Conservation (phyloP, 345 rosid genomes). For the Ceriops decandra region DNA sequence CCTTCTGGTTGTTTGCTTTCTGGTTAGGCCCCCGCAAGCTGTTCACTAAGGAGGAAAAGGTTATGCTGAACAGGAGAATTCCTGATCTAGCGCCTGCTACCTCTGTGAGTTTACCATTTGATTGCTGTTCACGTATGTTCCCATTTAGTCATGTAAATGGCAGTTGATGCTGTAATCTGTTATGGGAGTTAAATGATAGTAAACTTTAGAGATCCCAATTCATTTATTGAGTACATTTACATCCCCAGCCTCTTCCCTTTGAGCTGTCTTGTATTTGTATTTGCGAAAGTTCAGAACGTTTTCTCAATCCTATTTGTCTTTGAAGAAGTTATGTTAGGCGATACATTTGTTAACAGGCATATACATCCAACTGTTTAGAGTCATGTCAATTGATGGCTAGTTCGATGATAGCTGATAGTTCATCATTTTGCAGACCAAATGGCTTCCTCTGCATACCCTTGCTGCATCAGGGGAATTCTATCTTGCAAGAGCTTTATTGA, state of each 20-base stretch:
- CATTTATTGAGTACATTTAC: too few species aligned
- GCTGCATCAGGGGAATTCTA: slow-evolving; percentile 91
- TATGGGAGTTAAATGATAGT: not conserved
- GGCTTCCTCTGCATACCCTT: slow-evolving; percentile 87
- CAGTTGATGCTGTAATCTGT: not conserved
- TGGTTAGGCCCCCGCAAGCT: slow-evolving; percentile 54
- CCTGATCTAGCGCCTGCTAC: slow-evolving; percentile 69
- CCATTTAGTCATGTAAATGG: not conserved
- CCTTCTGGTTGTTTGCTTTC: slow-evolving; percentile 14
- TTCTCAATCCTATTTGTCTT: not conserved
- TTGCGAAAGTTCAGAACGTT: not conserved
- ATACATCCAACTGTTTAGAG: not conserved
- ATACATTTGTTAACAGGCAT: not conserved
- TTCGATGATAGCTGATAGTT: not conserved
- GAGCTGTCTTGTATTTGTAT: not conserved
- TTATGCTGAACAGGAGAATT: slow-evolving; percentile 58
- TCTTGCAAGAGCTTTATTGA: slow-evolving; percentile 65
- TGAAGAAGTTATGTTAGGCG: not conserved
- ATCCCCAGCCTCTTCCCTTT: not conserved
- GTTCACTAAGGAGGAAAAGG: slow-evolving; percentile 75
- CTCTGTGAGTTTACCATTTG: slow-evolving; percentile 55
- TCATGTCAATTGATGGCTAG: not conserved
- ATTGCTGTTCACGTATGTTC: not conserved
- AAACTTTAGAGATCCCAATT: not conserved
- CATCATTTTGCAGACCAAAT: slow-evolving; percentile 34